A percentile compares a stretch with the other conserved stretches of the same genome.
Evolutionary conservation across 805 yeast genomes (phyloP).

Genomic region (Pichia exigua): DNA sequence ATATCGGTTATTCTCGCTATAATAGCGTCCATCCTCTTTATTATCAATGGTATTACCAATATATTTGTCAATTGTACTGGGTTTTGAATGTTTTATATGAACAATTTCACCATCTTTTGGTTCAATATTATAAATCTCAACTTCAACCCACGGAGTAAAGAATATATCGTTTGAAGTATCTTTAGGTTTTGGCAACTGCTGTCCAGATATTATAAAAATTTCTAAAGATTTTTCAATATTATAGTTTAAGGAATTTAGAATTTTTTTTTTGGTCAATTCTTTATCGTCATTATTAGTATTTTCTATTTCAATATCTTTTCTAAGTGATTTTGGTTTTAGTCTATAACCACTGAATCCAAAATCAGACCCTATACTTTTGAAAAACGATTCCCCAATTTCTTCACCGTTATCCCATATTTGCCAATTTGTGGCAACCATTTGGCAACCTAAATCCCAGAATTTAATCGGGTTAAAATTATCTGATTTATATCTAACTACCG

Average conservation of each 20-base stretch:
- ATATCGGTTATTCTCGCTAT: no score
- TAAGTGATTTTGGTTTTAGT: conserved; percentile 51
- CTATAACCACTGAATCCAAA: conserved; percentile 57
- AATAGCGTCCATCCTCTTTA: no score
- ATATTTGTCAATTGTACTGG: background rate
- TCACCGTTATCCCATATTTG: conserved; percentile 87
- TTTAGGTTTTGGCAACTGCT: conserved; percentile 69
- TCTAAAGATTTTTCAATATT: conserved; percentile 18
- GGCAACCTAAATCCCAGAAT: conserved; percentile 83
- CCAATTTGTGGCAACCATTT: conserved; percentile 97
- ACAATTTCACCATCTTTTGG: conserved; percentile 12
- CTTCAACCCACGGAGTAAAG: conserved; percentile 53
- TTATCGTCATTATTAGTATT: background rate
- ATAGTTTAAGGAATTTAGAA: conserved; percentile 6
- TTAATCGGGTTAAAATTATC: conserved; percentile 72
- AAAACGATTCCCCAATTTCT: conserved; percentile 79
- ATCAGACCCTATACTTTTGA: conserved; percentile 39
- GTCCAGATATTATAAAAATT: conserved; percentile 66
- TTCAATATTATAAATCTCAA: conserved; percentile 49
- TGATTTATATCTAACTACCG: conserved; percentile 66
- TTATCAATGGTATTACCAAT: background rate
- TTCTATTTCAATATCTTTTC: conserved; percentile 3
- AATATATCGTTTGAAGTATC: conserved; percentile 28
- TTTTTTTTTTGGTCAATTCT: background rate
- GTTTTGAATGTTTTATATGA: background rate